A percentile compares a stretch with the other conserved stretches of the same genome.
These are phyloP conservation scores for Aspergillus haitiensis DNA, from an alignment of 495 filamentous ascomycete genomes.

Conservation along the genomic window DNA sequence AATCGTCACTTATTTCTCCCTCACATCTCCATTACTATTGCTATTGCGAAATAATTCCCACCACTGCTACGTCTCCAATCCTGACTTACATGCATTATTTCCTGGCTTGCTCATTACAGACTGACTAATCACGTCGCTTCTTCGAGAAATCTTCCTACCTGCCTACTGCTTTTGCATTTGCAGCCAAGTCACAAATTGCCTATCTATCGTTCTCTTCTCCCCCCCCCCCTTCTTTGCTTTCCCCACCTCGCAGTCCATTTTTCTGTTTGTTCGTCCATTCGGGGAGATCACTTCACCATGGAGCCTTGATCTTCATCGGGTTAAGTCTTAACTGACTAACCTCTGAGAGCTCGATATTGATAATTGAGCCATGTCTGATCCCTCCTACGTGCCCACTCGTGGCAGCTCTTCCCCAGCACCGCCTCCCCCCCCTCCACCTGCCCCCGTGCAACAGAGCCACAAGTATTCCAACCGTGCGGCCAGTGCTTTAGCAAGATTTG, in stretches of 20 bases:
- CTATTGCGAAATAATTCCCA: neutral
- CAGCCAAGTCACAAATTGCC: slow-evolving; percentile 3
- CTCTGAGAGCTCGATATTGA: slow-evolving; percentile 12
- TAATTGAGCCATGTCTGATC: slow-evolving; percentile 44
- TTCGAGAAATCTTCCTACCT: neutral
- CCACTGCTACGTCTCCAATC: neutral
- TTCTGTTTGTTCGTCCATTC: slow-evolving; percentile 15
- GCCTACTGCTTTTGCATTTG: neutral
- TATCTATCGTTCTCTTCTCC: slow-evolving; percentile 12
- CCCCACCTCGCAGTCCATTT: slow-evolving; percentile 9
- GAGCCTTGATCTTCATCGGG: slow-evolving; percentile 21
- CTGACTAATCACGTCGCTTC: slow-evolving; percentile 14
- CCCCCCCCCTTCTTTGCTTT: slow-evolving; percentile 10
- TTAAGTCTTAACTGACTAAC: slow-evolving; percentile 19
- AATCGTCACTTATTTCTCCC: neutral
- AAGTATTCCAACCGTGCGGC: slow-evolving; percentile 53
- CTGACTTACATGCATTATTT: neutral
- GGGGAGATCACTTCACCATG: slow-evolving; percentile 16
- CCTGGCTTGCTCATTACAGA: neutral
- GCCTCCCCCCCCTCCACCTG: slow-evolving; percentile 53
- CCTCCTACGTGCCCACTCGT: slow-evolving; percentile 36
- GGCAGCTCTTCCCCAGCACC: slow-evolving; percentile 36
- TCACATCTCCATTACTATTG: neutral
- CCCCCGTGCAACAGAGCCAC: slow-evolving; percentile 47
- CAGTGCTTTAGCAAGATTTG: slow-evolving; percentile 57